Base-by-base conservation (phyloP, 2,329 filamentous ascomycete species). In the Cladosporium halotolerans region DNA sequence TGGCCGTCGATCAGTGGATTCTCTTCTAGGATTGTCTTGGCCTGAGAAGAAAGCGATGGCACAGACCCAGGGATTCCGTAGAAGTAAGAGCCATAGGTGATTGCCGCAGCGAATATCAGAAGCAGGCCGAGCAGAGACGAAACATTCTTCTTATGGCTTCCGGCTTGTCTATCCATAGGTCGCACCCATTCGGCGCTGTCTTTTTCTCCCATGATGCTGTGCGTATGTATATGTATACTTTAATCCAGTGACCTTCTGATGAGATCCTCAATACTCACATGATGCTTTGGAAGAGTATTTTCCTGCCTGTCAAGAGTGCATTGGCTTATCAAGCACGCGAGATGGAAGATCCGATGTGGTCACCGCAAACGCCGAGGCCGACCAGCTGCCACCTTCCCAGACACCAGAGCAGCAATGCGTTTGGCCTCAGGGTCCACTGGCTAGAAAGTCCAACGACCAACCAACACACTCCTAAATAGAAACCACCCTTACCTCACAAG, bases 1-100 rank as follows among this genome's bases (percentile, higher is more conserved):
- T 96, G 91, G 1, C 91, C 91, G 70, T 96, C 91, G 19, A 68
- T 66, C 6, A 68, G 57, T 1, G 66, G 66, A 23, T 62, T 59
- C 11, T 63, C 55, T 2, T 53, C 43, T 14, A 66, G 56, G 2
- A 67, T 57, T 3, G 16, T 34, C 10, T 45, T n/a, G 9, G 45
- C 45, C 10, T 38, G 45, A n/a, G 45, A 16, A n/a, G 40, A 31
- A 3, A 40, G 14, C n/a, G 34, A 18, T 3, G 36, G 36, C 9
- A 39, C 36, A 14, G 44, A 34, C 5, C 44, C 50, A 13, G 48
- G 48, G 2, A 51, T 23, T 5, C 48, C 48, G 16, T 51, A 51
- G 32, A 43, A 51, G 48, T 51, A 51, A 1, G 48, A 51, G 16
- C 48, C 48, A 18, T 43, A 44, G 18, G 9, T 23, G 5, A 51